A percentile compares a stretch with the other conserved stretches of the same genome.
Evolutionary conservation across 176 grass and related monocot genomes (phyloP).

Genomic region (Echinochloa phyllopogon): DNA sequence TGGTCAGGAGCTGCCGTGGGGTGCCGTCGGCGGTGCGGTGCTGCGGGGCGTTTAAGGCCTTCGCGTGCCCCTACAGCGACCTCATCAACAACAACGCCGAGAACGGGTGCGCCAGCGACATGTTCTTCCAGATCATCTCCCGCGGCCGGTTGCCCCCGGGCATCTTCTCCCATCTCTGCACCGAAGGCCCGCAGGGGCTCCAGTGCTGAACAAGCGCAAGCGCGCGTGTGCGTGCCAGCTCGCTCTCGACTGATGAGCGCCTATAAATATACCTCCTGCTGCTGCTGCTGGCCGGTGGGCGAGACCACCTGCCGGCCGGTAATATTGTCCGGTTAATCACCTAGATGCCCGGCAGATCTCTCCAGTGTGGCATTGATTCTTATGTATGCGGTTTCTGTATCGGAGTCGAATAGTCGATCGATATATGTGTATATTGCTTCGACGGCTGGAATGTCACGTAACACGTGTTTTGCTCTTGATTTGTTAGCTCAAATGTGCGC

Average conservation of each 20-base stretch:
- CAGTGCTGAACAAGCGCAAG: not conserved
- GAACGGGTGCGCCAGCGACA: slow-evolving; percentile 32
- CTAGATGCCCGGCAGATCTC: too few relatives aligned
- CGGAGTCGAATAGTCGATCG: not conserved
- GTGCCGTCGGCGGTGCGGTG: not conserved
- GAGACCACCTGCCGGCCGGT: too few relatives aligned
- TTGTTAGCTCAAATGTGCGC: not conserved
- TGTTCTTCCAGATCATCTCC: slow-evolving; percentile 33
- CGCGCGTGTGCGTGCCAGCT: too few relatives aligned
- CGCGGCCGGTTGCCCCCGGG: not conserved
- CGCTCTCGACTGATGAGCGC: too few relatives aligned
- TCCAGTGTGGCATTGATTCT: not conserved
- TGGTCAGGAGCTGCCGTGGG: not conserved
- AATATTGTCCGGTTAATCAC: too few relatives aligned
- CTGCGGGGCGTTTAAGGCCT: slow-evolving; percentile 28
- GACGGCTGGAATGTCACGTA: not conserved
- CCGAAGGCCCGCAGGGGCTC: slow-evolving; percentile 5
- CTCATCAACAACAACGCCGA: slow-evolving; percentile 13
- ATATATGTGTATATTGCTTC: too few relatives aligned
- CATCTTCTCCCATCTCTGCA: slow-evolving; percentile 34
- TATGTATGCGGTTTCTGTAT: not conserved
- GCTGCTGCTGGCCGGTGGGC: too few relatives aligned
- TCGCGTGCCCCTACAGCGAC: slow-evolving; percentile 34
- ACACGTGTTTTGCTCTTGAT: not conserved
- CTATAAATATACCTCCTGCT: too few relatives aligned